Evolutionary conservation across 768 basidiomycete genomes (phyloP).

Genomic region (Leccinum barrowsii): DNA sequence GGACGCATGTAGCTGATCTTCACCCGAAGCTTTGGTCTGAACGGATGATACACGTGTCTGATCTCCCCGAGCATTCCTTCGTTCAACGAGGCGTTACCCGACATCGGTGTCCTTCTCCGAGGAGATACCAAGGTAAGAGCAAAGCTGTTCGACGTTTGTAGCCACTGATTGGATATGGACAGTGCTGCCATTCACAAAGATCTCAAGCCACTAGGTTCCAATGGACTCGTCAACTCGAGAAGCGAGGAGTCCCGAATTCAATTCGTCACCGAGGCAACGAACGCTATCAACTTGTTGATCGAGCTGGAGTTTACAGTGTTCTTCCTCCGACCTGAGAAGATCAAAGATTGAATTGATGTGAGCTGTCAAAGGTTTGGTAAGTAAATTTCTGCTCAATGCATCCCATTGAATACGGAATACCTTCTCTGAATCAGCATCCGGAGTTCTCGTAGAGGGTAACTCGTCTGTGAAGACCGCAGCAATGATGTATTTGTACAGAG

Average conservation of each 20-base stretch:
- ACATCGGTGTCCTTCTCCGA: constrained; percentile 17
- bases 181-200: constrained; percentile 75
- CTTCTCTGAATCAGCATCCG: constrained; percentile 16
- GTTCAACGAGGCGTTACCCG: constrained; percentile 4
- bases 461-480: not conserved
- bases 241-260: not conserved
- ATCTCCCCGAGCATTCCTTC: constrained; percentile 32
- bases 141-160: constrained; percentile 57
- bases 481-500: constrained; percentile 14
- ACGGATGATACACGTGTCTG: too few relatives aligned
- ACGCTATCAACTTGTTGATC: constrained; percentile 72
- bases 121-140: constrained; percentile 46
- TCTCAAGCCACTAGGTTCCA: constrained; percentile 67
- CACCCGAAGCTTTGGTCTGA: too few relatives aligned
- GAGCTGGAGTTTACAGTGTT: constrained; percentile 44
- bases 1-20: constrained; percentile 25
- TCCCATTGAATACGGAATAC: constrained; percentile 4
- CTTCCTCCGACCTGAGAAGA: constrained; percentile 46
- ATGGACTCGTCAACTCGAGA: not conserved
- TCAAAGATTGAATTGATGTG: constrained; percentile 37
- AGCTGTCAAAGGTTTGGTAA: constrained; percentile 27
- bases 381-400: not conserved
- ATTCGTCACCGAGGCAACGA: constrained; percentile 48
- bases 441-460: constrained; percentile 1
- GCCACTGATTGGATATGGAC: constrained; percentile 65